These are phyloP conservation scores for Hypsizygus ulmarius DNA, from an alignment of 1,284 basidiomycete species.

Conservation along the genomic window DNA sequence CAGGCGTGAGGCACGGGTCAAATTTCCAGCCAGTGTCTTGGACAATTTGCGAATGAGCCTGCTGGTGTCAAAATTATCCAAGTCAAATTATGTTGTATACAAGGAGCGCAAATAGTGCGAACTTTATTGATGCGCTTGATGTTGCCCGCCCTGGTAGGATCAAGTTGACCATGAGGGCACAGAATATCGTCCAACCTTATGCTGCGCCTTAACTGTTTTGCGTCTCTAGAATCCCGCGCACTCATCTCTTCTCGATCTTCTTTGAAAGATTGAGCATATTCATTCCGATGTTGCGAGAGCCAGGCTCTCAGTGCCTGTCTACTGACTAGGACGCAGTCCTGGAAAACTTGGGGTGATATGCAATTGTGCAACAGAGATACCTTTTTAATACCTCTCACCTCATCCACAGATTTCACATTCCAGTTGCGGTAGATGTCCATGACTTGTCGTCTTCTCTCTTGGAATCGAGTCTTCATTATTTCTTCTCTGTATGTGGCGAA, in stretches of 20 bases:
- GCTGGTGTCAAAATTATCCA: slow-evolving; percentile 32
- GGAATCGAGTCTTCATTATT: slow-evolving; percentile 42
- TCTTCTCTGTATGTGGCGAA: slow-evolving; percentile 39
- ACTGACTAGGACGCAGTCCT: slow-evolving; percentile 61
- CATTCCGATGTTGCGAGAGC: slow-evolving; percentile 46
- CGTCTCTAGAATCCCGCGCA: not conserved
- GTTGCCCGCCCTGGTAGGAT: slow-evolving; percentile 51
- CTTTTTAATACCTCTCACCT: slow-evolving; percentile 35
- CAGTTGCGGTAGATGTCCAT: slow-evolving; percentile 63
- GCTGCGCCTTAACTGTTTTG: slow-evolving; percentile 12
- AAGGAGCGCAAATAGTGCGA: slow-evolving; percentile 15
- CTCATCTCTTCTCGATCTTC: not conserved
- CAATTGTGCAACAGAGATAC: slow-evolving; percentile 8
- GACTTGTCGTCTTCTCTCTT: slow-evolving; percentile 49
- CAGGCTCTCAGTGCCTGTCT: slow-evolving; percentile 59
- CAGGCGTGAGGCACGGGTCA: slow-evolving; percentile 41
- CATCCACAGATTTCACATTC: slow-evolving; percentile 46
- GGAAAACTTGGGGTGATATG: slow-evolving; percentile 7
- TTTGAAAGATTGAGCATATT: slow-evolving; percentile 13
- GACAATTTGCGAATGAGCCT: slow-evolving; percentile 46
- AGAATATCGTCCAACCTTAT: slow-evolving; percentile 41
- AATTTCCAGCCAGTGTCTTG: slow-evolving; percentile 47
- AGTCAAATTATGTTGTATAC: not conserved
- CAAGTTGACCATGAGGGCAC: slow-evolving; percentile 58
- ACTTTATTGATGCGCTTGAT: slow-evolving; percentile 68